Base-by-base conservation (phyloP, 2,329 filamentous ascomycete species). In the Alternaria alternata region DNA sequence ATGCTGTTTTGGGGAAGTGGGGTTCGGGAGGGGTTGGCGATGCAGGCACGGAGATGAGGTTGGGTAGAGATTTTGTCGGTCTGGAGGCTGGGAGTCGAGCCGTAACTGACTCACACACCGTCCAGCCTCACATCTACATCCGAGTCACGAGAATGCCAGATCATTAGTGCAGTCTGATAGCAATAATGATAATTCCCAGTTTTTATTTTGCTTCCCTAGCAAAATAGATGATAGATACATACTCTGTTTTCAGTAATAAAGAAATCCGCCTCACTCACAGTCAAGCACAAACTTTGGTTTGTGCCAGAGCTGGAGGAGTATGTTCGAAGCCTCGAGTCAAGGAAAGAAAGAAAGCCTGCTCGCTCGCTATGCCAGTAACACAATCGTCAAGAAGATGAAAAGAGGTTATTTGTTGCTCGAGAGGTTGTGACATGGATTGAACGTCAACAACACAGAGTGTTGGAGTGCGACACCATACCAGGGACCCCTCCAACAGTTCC, bases 281-380 rank as follows among this genome's bases (percentile, higher is more conserved):
- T 18, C n/a, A n/a, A 16, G 16, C 53, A 46, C 53, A 39, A 34
- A 16, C 48, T 12, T 5, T 4, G 4, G 12, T 4, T 41, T 20
- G 38, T 44, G 48, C 43, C 34, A 20, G 44, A 28, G 43, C 58
- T 41, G 58, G 54, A 61, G 58, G 54, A 61, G 58, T 53, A 57
- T 52, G 54, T 53, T 53, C 32, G 42, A 57, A 57, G 58, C 54
- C 54, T 51, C 34, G 39, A 34, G 12, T n/a, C 28, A 52, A 48
- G 26, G 43, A 59, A 59, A 64, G 53, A 43, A 57, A 54, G 60
- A 64, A 59, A 51, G 46, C 46, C 52, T 44, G 57, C 57, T 64
- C 59, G 46, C 59, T 75, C 75, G 75, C 75, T 77, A 78, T 77
- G 74, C 74, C 75, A 72, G 63, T 75, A 76, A 77, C 74, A 78